phyloP scores from a whole-genome alignment of 768 basidiomycete species.

The Trametopsis cervina region DNA sequence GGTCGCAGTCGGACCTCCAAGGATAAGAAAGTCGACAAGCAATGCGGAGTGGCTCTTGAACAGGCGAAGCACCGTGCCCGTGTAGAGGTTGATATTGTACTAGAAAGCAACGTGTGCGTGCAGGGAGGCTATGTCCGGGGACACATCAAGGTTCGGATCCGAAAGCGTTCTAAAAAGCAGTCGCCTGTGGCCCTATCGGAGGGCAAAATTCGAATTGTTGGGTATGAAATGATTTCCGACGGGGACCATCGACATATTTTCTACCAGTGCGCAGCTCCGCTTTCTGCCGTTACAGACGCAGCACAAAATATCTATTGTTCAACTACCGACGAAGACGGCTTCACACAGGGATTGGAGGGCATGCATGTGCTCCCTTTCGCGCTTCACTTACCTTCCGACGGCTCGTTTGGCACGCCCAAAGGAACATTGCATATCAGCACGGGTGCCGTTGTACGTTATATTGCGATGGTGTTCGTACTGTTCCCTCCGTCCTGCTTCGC shows the following conservation, averaged over 20 bases:
- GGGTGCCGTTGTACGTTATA: constrained; percentile 68
- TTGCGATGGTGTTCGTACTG: constrained; percentile 64
- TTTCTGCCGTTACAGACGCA: constrained; percentile 43
- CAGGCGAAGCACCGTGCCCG: constrained; percentile 68
- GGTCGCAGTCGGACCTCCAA: constrained; percentile 11
- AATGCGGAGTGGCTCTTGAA: constrained; percentile 43
- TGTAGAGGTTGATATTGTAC: constrained; percentile 75
- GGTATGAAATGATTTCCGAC: constrained; percentile 68
- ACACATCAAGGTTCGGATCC: constrained; percentile 57
- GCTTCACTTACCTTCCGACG: constrained; percentile 55
- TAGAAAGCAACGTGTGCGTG: constrained; percentile 68
- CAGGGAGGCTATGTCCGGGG: constrained; percentile 76
- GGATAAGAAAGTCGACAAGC: constrained; percentile 2
- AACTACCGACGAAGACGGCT: constrained; percentile 52
- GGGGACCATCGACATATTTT: constrained; percentile 67
- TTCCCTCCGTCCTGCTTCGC: background rate
- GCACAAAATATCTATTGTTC: constrained; percentile 38
- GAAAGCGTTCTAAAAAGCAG: constrained; percentile 46
- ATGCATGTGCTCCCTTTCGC: constrained; percentile 65
- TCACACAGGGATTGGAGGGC: constrained; percentile 56
- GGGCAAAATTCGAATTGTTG: constrained; percentile 76
- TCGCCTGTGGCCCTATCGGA: constrained; percentile 57
- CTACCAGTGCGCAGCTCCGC: constrained; percentile 61
- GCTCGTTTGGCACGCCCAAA: constrained; percentile 47
- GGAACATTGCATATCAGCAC: constrained; percentile 46